Evolutionary conservation across 2,329 filamentous ascomycete species (phyloP).

Genomic region (Spiromastix sp.): DNA sequence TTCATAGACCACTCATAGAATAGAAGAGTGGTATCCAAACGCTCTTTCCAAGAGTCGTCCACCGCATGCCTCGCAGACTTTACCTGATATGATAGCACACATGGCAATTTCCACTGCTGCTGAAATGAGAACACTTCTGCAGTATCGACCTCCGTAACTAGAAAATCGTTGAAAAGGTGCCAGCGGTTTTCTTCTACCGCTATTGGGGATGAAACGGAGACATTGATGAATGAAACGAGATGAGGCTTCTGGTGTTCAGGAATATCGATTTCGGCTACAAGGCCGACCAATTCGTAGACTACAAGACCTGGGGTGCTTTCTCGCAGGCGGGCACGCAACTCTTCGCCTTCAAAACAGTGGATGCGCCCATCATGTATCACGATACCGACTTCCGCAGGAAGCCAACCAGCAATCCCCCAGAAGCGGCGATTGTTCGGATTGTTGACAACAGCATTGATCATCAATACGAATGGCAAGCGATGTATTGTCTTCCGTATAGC

Average conservation of each 20-base stretch:
- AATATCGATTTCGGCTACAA: slow-evolving; percentile 82
- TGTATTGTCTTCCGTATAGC: slow-evolving; percentile 76
- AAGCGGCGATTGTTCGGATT: slow-evolving; percentile 58
- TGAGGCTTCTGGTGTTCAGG: slow-evolving; percentile 80
- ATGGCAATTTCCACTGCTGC: slow-evolving; percentile 83
- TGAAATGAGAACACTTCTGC: slow-evolving; percentile 87
- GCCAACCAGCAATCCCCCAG: slow-evolving; percentile 83
- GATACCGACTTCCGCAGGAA: slow-evolving; percentile 89
- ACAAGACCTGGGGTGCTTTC: slow-evolving; percentile 69
- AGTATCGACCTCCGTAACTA: slow-evolving; percentile 68
- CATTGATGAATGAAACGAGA: slow-evolving; percentile 82
- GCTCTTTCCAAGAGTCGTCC: slow-evolving; percentile 76
- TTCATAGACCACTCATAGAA: slow-evolving; percentile 60
- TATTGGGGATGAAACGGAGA: slow-evolving; percentile 38
- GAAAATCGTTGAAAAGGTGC: slow-evolving; percentile 96
- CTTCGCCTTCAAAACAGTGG: slow-evolving; percentile 88
- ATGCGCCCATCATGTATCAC: slow-evolving; percentile 86
- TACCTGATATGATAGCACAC: slow-evolving; percentile 75
- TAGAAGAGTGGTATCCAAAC: slow-evolving; percentile 72
- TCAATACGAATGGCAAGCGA: slow-evolving; percentile 70
- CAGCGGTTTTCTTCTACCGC: slow-evolving; percentile 59
- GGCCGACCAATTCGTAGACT: slow-evolving; percentile 83
- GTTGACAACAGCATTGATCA: slow-evolving; percentile 72
- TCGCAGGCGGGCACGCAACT: slow-evolving; percentile 69
- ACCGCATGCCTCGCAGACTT: slow-evolving; percentile 72